Evolutionary conservation across 2,329 filamentous ascomycete species (phyloP), one percentile per base, ranked within the genome.

Genomic region (Colletotrichum orchidophilum): DNA sequence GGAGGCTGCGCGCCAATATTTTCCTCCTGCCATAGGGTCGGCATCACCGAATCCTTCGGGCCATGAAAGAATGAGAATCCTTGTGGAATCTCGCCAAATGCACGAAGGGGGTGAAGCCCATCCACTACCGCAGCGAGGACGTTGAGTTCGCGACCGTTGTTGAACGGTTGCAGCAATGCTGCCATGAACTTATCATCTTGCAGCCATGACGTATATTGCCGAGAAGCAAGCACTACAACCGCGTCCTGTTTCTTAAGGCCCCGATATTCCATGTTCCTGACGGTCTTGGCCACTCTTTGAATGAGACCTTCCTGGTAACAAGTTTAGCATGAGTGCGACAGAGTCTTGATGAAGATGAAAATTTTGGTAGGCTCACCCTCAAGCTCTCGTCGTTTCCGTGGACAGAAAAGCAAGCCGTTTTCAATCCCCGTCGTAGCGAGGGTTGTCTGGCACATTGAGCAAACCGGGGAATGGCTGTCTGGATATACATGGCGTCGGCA

Each of bases 81-180:
- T 9, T 80, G 77, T 7, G 78, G 73, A 7, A 81, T 78, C 18
- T 76, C 75, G 54, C 76, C 74, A 35, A 77, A 77, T 18, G 77
- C 76, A 26, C 74, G 71, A 6, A 77, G 74, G 9, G 84, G 83
- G 26, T 83, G 79, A 35, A 92, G 78, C 9, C 86, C 83, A 76
- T 92, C 90, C 31, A 90, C 85, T 5, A 90, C 86, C 13, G 86
- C 90, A 27, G 82, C 82, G 15, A 92, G 73, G 8, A 91, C 80
- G 71, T 86, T 81, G 39, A 89, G 79, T 27, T 81, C 75, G 5
- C 71, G 66, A 15, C 58, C 33, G 46, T 57, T 31, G 11, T 54
- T 9, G 12, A 75, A 75, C 7, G 70, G 59, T 13, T 72, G 58
- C 52, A 77, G 55, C 18, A 77, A 59, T 12, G 58, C 63, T 5